These are phyloP conservation scores for Apiospora saccharicola DNA, from an alignment of 2,329 filamentous ascomycete species.

Conservation along the genomic window DNA sequence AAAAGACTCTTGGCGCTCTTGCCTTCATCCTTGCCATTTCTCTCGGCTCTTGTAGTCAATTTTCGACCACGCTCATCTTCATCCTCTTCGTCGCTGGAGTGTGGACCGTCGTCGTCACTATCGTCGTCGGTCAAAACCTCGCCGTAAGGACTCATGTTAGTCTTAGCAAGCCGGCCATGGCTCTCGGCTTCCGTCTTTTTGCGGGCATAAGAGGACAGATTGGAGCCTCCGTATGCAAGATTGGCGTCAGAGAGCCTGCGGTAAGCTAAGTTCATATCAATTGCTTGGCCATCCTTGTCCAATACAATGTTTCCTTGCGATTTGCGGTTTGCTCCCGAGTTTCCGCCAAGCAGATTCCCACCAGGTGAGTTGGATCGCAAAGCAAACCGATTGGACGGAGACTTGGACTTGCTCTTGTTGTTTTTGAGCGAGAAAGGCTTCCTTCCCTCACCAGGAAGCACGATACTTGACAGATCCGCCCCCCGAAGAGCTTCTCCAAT, in stretches of 20 bases:
- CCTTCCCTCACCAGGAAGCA: conserved; percentile 55
- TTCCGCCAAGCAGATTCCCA: conserved; percentile 45
- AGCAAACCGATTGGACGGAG: conserved; percentile 59
- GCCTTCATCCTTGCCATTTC: conserved; percentile 46
- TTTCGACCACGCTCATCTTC: conserved; percentile 70
- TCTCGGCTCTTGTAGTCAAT: conserved; percentile 57
- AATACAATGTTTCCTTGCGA: conserved; percentile 56
- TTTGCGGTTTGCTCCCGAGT: conserved; percentile 45
- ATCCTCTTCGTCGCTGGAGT: conserved; percentile 72
- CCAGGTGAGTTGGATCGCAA: conserved; percentile 57
- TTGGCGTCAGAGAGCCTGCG: conserved; percentile 76
- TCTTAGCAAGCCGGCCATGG: conserved; percentile 69
- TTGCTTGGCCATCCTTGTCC: conserved; percentile 61
- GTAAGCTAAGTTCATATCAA: conserved; percentile 76
- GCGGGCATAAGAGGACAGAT: conserved; percentile 67
- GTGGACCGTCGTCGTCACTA: conserved; percentile 66
- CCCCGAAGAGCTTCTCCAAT: conserved; percentile 64
- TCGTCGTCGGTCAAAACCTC: conserved; percentile 70
- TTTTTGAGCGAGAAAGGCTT: conserved; percentile 49
- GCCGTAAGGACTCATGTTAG: conserved; percentile 70
- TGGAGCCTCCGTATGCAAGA: conserved; percentile 68
- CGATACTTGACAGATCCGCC: conserved; percentile 57
- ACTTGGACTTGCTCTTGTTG: conserved; percentile 59
- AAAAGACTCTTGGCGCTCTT: conserved; percentile 63
- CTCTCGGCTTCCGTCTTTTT: conserved; percentile 55